These are phyloP conservation scores for Tuber umbilicatum DNA, from an alignment of 495 filamentous ascomycete genomes.

Conservation along the genomic window DNA sequence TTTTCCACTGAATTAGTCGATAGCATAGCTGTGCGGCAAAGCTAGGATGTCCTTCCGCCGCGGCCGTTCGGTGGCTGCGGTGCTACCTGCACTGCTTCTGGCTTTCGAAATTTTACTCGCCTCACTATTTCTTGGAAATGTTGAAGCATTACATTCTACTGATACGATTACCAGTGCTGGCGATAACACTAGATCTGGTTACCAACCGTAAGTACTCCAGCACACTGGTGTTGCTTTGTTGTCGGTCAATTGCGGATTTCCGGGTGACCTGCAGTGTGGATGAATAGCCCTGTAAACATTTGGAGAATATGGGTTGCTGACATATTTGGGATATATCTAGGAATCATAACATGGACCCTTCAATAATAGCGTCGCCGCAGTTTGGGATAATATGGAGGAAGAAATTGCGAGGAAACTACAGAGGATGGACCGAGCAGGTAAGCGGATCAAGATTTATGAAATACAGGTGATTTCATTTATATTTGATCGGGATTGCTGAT, in stretches of 20 bases:
- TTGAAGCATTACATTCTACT: conserved; percentile 42
- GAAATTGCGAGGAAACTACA: conserved; percentile 43
- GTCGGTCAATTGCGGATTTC: neutral
- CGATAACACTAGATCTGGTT: conserved; percentile 47
- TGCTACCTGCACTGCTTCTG: conserved; percentile 1
- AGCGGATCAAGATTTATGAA: neutral
- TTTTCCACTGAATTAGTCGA: neutral
- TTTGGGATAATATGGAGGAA: conserved; percentile 48
- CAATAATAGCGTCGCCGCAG: conserved; percentile 43
- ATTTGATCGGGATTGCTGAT: neutral
- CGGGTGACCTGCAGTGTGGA: neutral
- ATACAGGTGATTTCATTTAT: neutral
- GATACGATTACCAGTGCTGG: conserved; percentile 49
- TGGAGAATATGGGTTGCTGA: neutral
- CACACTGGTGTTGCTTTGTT: neutral
- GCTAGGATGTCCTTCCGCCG: conserved; percentile 10
- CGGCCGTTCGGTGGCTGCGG: conserved; percentile 15
- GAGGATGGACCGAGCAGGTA: conserved; percentile 27
- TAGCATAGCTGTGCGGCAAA: neutral
- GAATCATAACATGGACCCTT: conserved; percentile 50
- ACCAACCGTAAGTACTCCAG: conserved; percentile 44
- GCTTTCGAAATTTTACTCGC: conserved; percentile 8
- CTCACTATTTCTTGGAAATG: conserved; percentile 16
- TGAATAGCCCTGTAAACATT: neutral
- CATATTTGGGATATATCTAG: conserved; percentile 14